Evolutionary conservation across 164 flowering plant species (phyloP), one percentile per base, ranked within the genome.

Genomic region (Litsea cubeba): DNA sequence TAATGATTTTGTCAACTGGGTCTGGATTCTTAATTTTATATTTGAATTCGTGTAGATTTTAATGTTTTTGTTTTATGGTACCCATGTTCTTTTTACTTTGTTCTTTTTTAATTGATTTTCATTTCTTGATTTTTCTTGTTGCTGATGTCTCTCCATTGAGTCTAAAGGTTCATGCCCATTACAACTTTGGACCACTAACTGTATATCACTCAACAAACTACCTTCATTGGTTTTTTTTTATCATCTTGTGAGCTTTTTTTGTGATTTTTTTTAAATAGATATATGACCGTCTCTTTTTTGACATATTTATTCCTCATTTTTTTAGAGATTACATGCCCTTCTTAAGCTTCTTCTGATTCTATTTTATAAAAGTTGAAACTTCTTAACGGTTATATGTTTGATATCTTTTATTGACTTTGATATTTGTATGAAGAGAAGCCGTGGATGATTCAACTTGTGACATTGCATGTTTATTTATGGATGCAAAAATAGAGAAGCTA

Each of bases 401-500:
- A 15, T 1, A 3, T 68, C 25, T 17, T 54, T 62, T 71, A 3
- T 64, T 76, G 67, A 62, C 76, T 22, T 79, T 12, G 12, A 35
- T 68, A 12, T 68, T 22, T 79, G 74, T 80, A 89, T 94, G 87
- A 81, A 74, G 87, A 83, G 20, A 87, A 83, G 78, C 80, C 85
- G 70, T 92, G 97, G 97, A 91, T 82, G 85, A 83, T 88, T 86
- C 95, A 89, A 69, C 81, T 92, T 73, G 74, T 91, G 76, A 88
- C 75, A 92, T 92, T 67, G 84, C 94, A 7, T 92, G 97, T 79
- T 77, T 92, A 78, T 92, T 95, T 50, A 82, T 92, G 72, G 94
- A 94, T 25, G 95, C 95, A 74, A 92, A 92, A 84, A 83, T 89
- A 87, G 97, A 91, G 97, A 92, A 77, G 86, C 87, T 62, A 86